Evolutionary conservation across 805 yeast genomes (phyloP), one percentile per base, ranked within the genome.

Genomic region (Candida insectalens): DNA sequence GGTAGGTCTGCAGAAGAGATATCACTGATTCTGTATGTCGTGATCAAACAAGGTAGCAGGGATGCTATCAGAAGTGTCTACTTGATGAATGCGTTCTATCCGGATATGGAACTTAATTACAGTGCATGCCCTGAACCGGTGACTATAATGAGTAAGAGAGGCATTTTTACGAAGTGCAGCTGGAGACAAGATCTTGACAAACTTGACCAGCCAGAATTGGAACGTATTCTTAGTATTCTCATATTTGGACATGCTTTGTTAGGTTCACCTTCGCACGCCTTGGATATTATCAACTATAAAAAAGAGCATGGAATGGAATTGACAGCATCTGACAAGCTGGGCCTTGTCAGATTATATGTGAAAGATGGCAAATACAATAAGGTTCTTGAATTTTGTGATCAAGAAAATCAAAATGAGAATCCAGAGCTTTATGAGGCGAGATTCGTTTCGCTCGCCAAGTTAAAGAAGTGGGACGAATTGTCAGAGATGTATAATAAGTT

Each of bases 401-500:
- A 10, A 25, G 10, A 25, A 38, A 19, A 27, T 5, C 29, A 33
- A 4, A 41, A 39, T 19, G 18, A 34, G 3, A 14, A 26, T 25
- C 15, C 31, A 9, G 40, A 44, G 28, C 41, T 49, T 5, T 38
- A 38, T 19, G 37, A 44, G 14, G 29, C 39, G 3, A 32, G 50
- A 4, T 42, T 49, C n/a, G 23, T 36, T 9, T 33, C 39, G n/a
- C 38, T 50, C 7, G 41, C 55, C 2, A 38, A 41, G 17, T 38
- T 36, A n/a, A 33, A 38, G 8, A 38, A 38, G 40, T 80, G 83
- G 83, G 53, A 53, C 15, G 54, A 65, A 6, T 54, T 82, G 37
- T 79, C 74, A 49, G 43, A 53, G 9, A 69, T 69, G 31, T 79
- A 80, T 49, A 78, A 75, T 45, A 63, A 60, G 16, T 60, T 70